Evolutionary conservation across 495 filamentous ascomycete genomes (phyloP), one percentile per base, ranked within the genome.

Genomic region (Tuber melanosporum): DNA sequence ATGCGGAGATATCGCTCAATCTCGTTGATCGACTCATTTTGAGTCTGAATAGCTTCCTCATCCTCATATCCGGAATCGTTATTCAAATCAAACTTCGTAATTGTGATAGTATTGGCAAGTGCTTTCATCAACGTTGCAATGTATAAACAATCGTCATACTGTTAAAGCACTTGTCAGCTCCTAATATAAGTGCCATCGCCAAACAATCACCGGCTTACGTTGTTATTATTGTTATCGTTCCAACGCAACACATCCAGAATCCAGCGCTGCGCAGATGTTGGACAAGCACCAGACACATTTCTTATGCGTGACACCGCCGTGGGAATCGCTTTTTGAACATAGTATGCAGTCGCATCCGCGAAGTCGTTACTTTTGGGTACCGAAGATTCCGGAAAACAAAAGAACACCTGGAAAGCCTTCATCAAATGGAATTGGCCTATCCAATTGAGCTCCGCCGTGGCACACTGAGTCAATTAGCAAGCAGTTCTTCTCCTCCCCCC

Each of bases 291-390:
- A 76, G 87, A 87, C 49, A 88, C 88, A 82, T 95, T 91, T 41
- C 93, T 89, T 20, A 97, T 89, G 77, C 90, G 88, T 6, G 94
- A 90, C 70, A 99, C 90, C 17, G 94, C 91, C 70, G 88, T 87
- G 0, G 92, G 90, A 76, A 99, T 94, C 2, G 91, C 89, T 76
- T 91, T 91, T 80, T 97, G 93, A 6, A 98, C 87, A 26, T 90
- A 86, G 84, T 98, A 98, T 72, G 91, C 87, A 19, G 89, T 90
- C 73, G 93, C 91, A 81, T 98, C 92, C 8, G 89, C 89, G 81
- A 98, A 99, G 82, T 98, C 92, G 82, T 98, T 98, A 6, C 93
- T 90, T 32, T 89, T 87, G 4, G 94, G 94, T 86, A 94, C 93
- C 19, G 86, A 88, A 0, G 90, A 91, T 12, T 87, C 88, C 2